phyloP scores from a whole-genome alignment of 441 rosid species.

The Adansonia grandidieri region DNA sequence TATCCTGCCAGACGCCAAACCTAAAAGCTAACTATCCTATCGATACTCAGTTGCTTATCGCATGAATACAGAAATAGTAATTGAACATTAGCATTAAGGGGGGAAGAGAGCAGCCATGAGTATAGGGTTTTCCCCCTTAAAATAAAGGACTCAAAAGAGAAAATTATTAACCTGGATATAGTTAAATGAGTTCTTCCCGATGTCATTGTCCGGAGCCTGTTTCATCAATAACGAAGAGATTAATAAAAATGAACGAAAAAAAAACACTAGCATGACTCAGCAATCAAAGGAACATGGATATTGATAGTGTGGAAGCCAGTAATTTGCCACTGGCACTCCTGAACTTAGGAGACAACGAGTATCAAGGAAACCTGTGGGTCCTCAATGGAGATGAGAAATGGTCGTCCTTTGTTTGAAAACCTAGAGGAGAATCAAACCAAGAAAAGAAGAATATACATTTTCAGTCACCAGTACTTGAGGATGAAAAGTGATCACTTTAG shows the following conservation, averaged over 20 bases:
- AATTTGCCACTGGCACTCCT: slow-evolving; percentile 6
- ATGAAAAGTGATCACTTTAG: background rate
- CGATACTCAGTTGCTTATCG: background rate
- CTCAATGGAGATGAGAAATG: slow-evolving; percentile 83
- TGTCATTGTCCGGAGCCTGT: slow-evolving; percentile 82
- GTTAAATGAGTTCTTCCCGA: slow-evolving; percentile 89
- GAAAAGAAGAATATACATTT: slow-evolving; percentile 20
- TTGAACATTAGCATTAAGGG: background rate
- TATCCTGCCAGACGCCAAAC: background rate
- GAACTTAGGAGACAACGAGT: background rate
- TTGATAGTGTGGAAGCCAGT: slow-evolving; percentile 5
- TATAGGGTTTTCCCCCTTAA: background rate
- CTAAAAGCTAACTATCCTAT: background rate
- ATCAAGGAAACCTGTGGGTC: slow-evolving; percentile 76
- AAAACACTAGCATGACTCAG: background rate
- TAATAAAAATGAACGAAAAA: background rate
- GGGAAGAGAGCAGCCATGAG: background rate
- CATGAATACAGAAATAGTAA: background rate
- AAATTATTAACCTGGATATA: slow-evolving; percentile 69
- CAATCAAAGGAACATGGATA: slow-evolving; percentile 1
- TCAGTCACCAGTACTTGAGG: background rate
- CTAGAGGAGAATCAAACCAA: slow-evolving; percentile 39
- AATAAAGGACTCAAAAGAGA: slow-evolving; percentile 4
- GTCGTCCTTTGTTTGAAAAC: slow-evolving; percentile 60
- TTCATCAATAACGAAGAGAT: slow-evolving; percentile 27